Conservation (phyloP, 1,139 yeast genomes). For the Sugiyamaella sp. region DNA sequence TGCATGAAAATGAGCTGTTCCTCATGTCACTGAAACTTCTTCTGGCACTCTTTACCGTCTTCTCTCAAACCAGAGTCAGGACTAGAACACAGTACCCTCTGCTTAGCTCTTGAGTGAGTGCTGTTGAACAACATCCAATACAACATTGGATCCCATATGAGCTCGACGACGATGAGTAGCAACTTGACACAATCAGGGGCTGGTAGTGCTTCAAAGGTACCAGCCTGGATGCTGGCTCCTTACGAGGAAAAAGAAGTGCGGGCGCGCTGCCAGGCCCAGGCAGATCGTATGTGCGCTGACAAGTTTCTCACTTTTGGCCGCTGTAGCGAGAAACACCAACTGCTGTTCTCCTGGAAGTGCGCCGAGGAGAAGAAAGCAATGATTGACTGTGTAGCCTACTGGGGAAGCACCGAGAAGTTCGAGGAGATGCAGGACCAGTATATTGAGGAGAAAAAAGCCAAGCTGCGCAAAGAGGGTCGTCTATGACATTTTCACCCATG, state of each 20-base stretch:
- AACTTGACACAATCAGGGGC: no score
- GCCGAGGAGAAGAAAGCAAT: slow-evolving; percentile 61
- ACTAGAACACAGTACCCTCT: no score
- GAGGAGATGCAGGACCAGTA: slow-evolving; percentile 67
- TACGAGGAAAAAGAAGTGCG: slow-evolving; percentile 81
- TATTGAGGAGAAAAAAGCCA: slow-evolving; percentile 33
- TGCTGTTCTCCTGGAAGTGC: slow-evolving; percentile 61
- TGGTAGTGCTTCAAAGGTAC: no score
- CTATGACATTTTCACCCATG: background rate
- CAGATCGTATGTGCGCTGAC: slow-evolving; percentile 73
- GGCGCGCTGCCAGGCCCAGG: slow-evolving; percentile 72
- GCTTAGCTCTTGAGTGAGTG: no score
- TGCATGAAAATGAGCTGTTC: no score
- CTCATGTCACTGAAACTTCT: no score
- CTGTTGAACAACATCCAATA: no score
- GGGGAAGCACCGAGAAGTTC: slow-evolving; percentile 60
- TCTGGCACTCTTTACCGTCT: no score
- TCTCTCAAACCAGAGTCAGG: no score
- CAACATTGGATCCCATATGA: no score
- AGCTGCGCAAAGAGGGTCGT: slow-evolving; percentile 24
- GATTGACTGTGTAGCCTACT: slow-evolving; percentile 69
- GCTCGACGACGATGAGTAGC: no score
- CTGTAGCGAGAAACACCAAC: slow-evolving; percentile 57
- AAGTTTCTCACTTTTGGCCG: slow-evolving; percentile 50
- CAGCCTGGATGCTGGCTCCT: slow-evolving; percentile 85